Evolutionary conservation across 139 green algal species (phyloP), one percentile per base, ranked within the genome.

Genomic region (Medakamo hakoo): DNA sequence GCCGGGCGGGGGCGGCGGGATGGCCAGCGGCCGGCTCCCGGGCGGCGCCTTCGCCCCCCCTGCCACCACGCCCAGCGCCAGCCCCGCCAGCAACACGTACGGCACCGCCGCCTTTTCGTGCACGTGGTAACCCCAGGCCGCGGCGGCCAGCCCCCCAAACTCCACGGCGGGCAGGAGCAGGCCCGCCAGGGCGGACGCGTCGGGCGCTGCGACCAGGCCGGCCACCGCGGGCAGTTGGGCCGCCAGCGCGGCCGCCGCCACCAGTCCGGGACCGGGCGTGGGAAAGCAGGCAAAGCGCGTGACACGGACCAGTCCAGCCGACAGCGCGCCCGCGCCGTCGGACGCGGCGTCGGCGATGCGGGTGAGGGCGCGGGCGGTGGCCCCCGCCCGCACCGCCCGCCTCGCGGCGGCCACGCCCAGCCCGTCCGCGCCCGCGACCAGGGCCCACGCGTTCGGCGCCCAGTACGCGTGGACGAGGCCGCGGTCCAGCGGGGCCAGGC

Each of bases 401-500:
- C 22, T 3, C 1, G 14, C 49, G 20, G 57, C 57, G 4, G 40
- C 61, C 23, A 73, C 71, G 30, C 86, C 63, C 32, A 68, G 57
- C 69, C 91, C 94, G 73, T 97, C 91, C 1, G 73, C 74, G 1
- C 60, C 69, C 18, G 73, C 76, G 74, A 97, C 97, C 28, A 96
- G 65, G 19, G 91, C 91, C 91, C 91, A 98, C 4, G 78, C 67
- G 69, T 98, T 98, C 58, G 90, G 79, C 2, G 91, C 91, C 91
- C 91, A 98, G 79, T 97, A 98, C 0, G 91, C 83, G 65, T 98
- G 91, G 21, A 72, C 78, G 30, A 98, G 72, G 2, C 91, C 91
- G 4, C 91, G 78, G 2, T 73, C 74, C 73, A 98, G 96, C 19
- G 91, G 91, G 68, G 98, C 96, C 30, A 98, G 73, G 22, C 91